Conservation (phyloP, 2,329 filamentous ascomycete genomes). For the Fusarium compactum region DNA sequence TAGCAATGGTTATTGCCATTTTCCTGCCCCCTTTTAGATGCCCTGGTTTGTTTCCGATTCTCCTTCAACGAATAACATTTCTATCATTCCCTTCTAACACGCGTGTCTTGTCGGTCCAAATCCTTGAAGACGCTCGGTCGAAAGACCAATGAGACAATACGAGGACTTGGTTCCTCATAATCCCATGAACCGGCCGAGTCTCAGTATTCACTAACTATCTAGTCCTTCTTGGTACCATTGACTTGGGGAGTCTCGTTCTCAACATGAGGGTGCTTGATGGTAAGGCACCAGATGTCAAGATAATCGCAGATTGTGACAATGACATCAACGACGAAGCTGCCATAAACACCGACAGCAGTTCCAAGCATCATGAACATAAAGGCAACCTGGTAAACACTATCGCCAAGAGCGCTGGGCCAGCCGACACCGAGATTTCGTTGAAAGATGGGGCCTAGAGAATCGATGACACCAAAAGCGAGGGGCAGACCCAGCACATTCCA, state of each 20-base stretch:
- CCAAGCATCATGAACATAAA: conserved; percentile 93
- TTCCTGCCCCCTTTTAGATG: conserved; percentile 21
- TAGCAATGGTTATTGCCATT: conserved; percentile 8
- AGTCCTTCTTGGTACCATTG: conserved; percentile 56
- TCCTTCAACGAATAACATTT: background rate
- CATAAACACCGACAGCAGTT: conserved; percentile 88
- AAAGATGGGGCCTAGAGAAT: conserved; percentile 80
- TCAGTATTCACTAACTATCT: background rate
- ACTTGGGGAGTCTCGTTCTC: conserved; percentile 53
- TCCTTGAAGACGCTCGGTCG: background rate
- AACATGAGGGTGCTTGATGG: conserved; percentile 85
- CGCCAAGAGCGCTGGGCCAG: conserved; percentile 81
- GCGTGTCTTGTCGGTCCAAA: background rate
- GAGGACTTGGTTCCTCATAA: background rate
- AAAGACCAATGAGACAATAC: background rate
- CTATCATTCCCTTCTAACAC: conserved; percentile 3
- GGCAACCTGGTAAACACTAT: conserved; percentile 86
- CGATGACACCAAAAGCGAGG: conserved; percentile 80
- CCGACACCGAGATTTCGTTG: conserved; percentile 71
- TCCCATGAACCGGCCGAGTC: background rate
- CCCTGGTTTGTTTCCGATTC: background rate
- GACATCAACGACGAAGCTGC: conserved; percentile 96
- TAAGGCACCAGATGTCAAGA: conserved; percentile 97
- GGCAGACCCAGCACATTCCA: conserved; percentile 87
- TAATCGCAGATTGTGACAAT: conserved; percentile 99